phyloP scores from a whole-genome alignment of 805 yeast species.

The Candida arabinofermentans region DNA sequence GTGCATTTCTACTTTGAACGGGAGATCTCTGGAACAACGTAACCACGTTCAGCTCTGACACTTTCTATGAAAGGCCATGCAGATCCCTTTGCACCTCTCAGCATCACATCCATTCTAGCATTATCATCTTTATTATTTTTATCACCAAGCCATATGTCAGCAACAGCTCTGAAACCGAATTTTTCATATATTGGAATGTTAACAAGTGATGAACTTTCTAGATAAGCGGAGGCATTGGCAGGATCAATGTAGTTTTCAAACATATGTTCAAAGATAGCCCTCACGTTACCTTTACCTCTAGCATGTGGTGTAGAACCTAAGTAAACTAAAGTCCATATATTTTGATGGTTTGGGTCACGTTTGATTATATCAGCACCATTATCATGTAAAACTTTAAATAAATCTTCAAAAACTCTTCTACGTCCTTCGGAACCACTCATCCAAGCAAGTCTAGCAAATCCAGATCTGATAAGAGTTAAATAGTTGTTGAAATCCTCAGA shows the following conservation, averaged over 20 bases:
- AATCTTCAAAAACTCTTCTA: constrained; percentile 43
- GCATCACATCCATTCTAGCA: constrained; percentile 38
- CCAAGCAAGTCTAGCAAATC: constrained; percentile 50
- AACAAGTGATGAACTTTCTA: constrained; percentile 43
- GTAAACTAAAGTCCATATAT: constrained; percentile 32
- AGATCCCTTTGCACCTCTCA: constrained; percentile 32
- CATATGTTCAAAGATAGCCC: constrained; percentile 47
- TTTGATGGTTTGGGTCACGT: constrained; percentile 33
- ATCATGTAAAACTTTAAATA: constrained; percentile 50
- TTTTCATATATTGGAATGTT: constrained; percentile 51
- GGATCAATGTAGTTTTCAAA: constrained; percentile 43
- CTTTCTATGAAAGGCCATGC: constrained; percentile 27
- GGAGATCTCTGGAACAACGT: constrained; percentile 23
- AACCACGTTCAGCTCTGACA: constrained; percentile 22
- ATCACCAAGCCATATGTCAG: constrained; percentile 43
- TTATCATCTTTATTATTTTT: constrained; percentile 23
- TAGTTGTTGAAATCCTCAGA: constrained; percentile 42
- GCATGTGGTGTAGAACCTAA: constrained; percentile 38
- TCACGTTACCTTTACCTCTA: constrained; percentile 54
- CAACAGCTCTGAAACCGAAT: constrained; percentile 47
- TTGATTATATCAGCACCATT: constrained; percentile 40
- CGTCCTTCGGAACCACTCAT: constrained; percentile 45
- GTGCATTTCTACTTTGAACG: constrained; percentile 3
- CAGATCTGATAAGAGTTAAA: constrained; percentile 46
- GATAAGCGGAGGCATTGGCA: constrained; percentile 37